Base-by-base conservation (phyloP, 371 early-diverging fungal genomes). In the Mucor sp. region DNA sequence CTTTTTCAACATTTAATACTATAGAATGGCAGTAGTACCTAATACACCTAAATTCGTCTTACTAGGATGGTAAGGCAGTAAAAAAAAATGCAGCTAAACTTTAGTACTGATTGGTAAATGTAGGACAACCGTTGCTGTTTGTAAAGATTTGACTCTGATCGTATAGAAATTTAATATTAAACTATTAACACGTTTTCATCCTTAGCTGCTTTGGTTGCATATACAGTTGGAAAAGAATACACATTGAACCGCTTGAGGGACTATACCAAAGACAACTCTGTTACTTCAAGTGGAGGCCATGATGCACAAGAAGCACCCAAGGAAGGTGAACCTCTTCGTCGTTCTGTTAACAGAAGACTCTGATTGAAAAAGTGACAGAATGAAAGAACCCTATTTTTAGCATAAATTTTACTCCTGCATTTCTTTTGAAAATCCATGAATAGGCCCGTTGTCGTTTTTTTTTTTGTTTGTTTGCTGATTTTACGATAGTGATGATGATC, bases 321-420 rank as follows among this genome's bases (percentile, higher is more conserved):
- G 28, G 62, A 70, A 25, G 67, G 64, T 15, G 59, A 66, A 27
- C 58, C 66, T 17, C 37, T 50, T 1, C 74, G 74, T 60, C 65
- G 74, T 55, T 74, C 74, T n/a, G 74, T 74, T 33, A 59, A 74
- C 14, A 62, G 74, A 62, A 66, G 70, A 44, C 64, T 74, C 47
- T 74, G 57, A 67, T 27, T 15, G 21, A 47, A 23, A 50, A 23
- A 62, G 44, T 44, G 61, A 28, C 15, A 41, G 37, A 60, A 60
- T 27, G 14, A 21, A 28, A n/a, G n/a, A n/a, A 21, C 48, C 57
- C 57, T 56, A 30, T 56, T 50, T 50, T 12, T 50, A 50, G 50
- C 50, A 50, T 57, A 32, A 32, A 57, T 15, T n/a, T 25, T 30
- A 28, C 57, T 32, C 28, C 33, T 57, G 57, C 57, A 28, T 57